Conservation (phyloP, 2,329 filamentous ascomycete species). For the Macroventuria anomochaeta region DNA sequence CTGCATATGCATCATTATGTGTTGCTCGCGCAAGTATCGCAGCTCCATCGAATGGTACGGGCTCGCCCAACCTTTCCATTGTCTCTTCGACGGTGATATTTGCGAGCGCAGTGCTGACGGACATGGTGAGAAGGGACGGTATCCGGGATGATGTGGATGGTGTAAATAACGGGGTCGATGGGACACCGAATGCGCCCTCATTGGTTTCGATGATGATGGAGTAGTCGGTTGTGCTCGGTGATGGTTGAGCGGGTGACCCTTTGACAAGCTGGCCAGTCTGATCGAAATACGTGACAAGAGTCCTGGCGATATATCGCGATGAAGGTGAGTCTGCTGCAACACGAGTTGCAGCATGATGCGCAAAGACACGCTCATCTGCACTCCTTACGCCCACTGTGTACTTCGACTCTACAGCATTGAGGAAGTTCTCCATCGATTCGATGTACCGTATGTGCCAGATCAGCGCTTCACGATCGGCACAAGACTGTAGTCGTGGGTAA, state of each 20-base stretch:
- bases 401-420: conserved; percentile 11
- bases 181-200: conserved; percentile 25
- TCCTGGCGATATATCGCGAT: conserved; percentile 27
- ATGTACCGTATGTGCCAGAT: conserved; percentile 26
- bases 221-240: conserved; percentile 13
- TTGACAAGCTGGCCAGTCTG: conserved; percentile 23
- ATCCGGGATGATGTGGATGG: conserved; percentile 21
- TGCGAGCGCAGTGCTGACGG: conserved; percentile 22
- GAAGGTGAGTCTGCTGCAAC: neutral
- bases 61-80: conserved; percentile 7
- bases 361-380: conserved; percentile 10
- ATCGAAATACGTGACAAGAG: conserved; percentile 32
- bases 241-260: conserved; percentile 20
- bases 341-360: conserved; percentile 20
- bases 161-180: conserved; percentile 23
- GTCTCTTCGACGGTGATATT: conserved; percentile 15
- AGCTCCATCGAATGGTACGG: conserved; percentile 18
- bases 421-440: conserved; percentile 19
- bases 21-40: conserved; percentile 24
- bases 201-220: conserved; percentile 28
- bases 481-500: neutral
- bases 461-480: conserved; percentile 17
- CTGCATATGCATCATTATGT: conserved; percentile 19
- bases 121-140: conserved; percentile 24
- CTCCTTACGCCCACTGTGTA: neutral